A percentile compares a stretch with the other conserved stretches of the same genome.
phyloP scores from a whole-genome alignment of 2,329 filamentous ascomycete species.

The Podosphaera leucotricha region DNA sequence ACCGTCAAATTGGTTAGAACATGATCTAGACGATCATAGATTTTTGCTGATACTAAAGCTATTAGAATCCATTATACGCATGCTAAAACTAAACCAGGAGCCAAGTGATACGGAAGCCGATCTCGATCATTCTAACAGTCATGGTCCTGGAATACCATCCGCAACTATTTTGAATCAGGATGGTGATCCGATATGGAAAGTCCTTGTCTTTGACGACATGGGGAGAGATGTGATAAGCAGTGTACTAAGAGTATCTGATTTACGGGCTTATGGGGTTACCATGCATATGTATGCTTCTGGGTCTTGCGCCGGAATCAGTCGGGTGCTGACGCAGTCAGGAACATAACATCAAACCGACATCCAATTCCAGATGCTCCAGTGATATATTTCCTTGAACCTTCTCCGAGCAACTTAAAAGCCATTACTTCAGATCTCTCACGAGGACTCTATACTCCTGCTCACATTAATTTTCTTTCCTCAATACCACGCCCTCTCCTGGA shows the following conservation, averaged over 20 bases:
- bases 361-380: slow-evolving; percentile 91
- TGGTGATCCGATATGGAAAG: slow-evolving; percentile 91
- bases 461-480: slow-evolving; percentile 92
- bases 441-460: slow-evolving; percentile 75
- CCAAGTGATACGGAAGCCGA: slow-evolving; percentile 28
- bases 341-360: slow-evolving; percentile 59
- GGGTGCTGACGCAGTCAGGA: slow-evolving; percentile 26
- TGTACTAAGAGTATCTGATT: slow-evolving; percentile 77
- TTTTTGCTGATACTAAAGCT: slow-evolving; percentile 1
- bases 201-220: slow-evolving; percentile 78
- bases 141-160: slow-evolving; percentile 40
- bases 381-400: slow-evolving; percentile 89
- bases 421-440: slow-evolving; percentile 73
- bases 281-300: slow-evolving; percentile 54
- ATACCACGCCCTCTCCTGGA: slow-evolving; percentile 76
- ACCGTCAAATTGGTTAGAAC: slow-evolving; percentile 45
- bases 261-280: slow-evolving; percentile 83
- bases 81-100: slow-evolving; percentile 77
- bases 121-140: slow-evolving; percentile 32
- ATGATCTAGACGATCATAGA: slow-evolving; percentile 4
- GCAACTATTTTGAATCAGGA: slow-evolving; percentile 67
- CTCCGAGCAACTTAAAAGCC: slow-evolving; percentile 49
- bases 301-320: slow-evolving; percentile 1
- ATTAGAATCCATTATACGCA: slow-evolving; percentile 73
- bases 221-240: slow-evolving; percentile 94